Percentiles rank a stretch among this genome's conserved stretches.
Conservation (phyloP, 371 early-diverging fungal genomes). For the Fennellomyces sp. region DNA sequence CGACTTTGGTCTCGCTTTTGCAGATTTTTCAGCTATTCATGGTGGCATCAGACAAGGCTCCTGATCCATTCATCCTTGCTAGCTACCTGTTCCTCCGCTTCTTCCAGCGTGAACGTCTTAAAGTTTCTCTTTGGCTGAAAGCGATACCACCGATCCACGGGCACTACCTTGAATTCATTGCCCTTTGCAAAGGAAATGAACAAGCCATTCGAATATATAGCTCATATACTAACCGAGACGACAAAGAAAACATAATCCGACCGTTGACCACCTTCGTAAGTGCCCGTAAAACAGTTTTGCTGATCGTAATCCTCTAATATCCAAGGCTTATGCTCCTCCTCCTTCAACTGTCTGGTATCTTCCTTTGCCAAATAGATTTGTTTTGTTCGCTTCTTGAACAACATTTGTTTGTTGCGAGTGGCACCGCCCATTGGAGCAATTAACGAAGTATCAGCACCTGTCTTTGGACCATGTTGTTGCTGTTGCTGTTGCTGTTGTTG, state of each 20-base stretch:
- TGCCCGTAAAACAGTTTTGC: slow-evolving; percentile 72
- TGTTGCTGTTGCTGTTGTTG: slow-evolving; percentile 28
- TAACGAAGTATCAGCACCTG: slow-evolving; percentile 73
- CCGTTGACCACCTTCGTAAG: slow-evolving; percentile 78
- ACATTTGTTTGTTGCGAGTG: slow-evolving; percentile 75
- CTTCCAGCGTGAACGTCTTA: slow-evolving; percentile 83
- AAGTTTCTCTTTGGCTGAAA: slow-evolving; percentile 84
- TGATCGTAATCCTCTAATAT: slow-evolving; percentile 77
- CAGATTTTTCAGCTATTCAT: slow-evolving; percentile 52
- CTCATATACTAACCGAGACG: slow-evolving; percentile 36
- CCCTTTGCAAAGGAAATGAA: slow-evolving; percentile 37
- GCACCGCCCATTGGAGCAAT: slow-evolving; percentile 85
- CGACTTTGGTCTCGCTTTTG: slow-evolving; percentile 63
- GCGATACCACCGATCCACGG: slow-evolving; percentile 90
- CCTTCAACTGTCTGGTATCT: slow-evolving; percentile 67
- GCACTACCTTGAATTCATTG: slow-evolving; percentile 86
- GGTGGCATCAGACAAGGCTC: too few relatives aligned
- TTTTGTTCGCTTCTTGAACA: slow-evolving; percentile 83
- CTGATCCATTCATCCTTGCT: background rate
- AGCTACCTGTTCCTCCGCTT: slow-evolving; percentile 89
- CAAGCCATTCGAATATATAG: background rate
- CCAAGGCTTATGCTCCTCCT: slow-evolving; percentile 81
- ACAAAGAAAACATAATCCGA: slow-evolving; percentile 85
- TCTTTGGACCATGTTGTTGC: slow-evolving; percentile 43
- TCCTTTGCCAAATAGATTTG: slow-evolving; percentile 81